phyloP scores from a whole-genome alignment of 305 asterid genomes.

The Nicotiana rustica region DNA sequence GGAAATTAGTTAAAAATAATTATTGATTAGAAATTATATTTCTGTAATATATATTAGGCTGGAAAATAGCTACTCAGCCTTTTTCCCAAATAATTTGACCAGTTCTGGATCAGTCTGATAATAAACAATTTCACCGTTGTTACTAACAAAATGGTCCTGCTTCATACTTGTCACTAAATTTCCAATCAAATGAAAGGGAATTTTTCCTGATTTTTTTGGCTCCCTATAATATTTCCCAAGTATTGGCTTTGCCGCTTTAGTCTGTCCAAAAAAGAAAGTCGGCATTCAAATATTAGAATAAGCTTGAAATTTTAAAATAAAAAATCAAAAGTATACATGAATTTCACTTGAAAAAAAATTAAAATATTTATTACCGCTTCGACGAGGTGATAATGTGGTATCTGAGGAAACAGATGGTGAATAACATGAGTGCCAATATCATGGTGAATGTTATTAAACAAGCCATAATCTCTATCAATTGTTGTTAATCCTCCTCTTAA shows the following conservation, averaged over 20 bases:
- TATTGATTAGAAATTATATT: neutral
- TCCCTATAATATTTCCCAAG: conserved; percentile 81
- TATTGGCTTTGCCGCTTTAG: conserved; percentile 81
- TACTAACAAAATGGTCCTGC: conserved; percentile 86
- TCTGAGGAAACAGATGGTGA: conserved; percentile 90
- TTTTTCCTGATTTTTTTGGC: conserved; percentile 75
- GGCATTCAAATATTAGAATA: neutral
- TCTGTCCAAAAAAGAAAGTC: conserved; percentile 51
- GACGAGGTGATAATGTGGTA: conserved; percentile 79
- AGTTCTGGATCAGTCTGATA: conserved; percentile 76
- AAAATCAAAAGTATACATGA: no score
- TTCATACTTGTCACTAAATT: conserved; percentile 68
- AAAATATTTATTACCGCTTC: conserved; percentile 63
- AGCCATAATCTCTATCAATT: conserved; percentile 81
- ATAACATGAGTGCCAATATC: conserved; percentile 90
- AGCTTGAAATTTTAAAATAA: no score
- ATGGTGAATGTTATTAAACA: conserved; percentile 85
- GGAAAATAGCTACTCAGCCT: neutral
- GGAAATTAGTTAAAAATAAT: neutral
- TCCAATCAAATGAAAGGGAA: conserved; percentile 71
- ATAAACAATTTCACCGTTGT: conserved; percentile 75
- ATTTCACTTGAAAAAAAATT: no score
- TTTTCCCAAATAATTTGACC: conserved; percentile 37
- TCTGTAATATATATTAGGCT: neutral
- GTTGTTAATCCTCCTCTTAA: conserved; percentile 89